A percentile compares a stretch with the other conserved stretches of the same genome.
Evolutionary conservation across 2,329 filamentous ascomycete genomes (phyloP).

Genomic region (Botrytis porri): DNA sequence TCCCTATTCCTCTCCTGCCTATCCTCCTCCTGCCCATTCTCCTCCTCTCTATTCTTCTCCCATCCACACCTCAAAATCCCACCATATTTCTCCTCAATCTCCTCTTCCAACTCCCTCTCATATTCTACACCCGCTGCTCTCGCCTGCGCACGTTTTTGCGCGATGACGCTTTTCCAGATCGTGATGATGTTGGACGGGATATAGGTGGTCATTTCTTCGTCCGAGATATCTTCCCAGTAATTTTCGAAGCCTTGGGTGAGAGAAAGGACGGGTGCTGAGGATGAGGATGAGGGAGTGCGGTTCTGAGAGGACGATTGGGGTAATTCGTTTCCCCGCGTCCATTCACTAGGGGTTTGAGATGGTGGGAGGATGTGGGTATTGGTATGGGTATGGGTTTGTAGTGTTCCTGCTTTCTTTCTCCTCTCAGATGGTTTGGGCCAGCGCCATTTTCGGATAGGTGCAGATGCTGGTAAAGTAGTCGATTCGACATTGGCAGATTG

Average conservation of each 20-base stretch:
- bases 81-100: background rate
- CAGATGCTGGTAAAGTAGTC: background rate
- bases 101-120: background rate
- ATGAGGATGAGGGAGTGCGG: too few species aligned
- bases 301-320: accelerated
- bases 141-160: background rate
- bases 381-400: background rate
- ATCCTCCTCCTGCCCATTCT: too few species aligned
- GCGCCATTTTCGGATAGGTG: background rate
- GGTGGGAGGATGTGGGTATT: background rate
- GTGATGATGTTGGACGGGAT: background rate
- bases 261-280: background rate
- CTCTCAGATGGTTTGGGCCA: background rate
- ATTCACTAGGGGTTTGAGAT: background rate
- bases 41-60: background rate
- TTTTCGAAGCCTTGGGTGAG: background rate
- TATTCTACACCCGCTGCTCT: background rate
- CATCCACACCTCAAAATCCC: background rate
- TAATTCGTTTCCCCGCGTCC: too few species aligned
- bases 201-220: background rate
- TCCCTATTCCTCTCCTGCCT: too few species aligned
- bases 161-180: background rate
- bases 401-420: background rate
- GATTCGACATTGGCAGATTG: background rate
- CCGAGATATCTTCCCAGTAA: background rate